Conservation (phyloP, 2,329 filamentous ascomycete species). For the Monosporascus sp. region DNA sequence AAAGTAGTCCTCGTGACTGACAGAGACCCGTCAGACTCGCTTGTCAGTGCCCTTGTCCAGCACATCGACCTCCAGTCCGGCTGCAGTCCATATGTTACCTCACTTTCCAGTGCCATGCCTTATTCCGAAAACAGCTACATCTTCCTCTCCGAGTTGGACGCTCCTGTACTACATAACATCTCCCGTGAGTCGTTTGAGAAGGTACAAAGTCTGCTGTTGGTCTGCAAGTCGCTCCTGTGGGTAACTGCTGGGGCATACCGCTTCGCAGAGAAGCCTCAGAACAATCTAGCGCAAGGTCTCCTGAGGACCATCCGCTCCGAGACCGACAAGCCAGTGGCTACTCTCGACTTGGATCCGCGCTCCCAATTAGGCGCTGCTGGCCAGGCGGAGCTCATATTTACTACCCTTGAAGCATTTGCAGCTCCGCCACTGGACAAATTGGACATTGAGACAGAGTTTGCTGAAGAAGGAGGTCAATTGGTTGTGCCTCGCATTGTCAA, state of each 20-base stretch:
- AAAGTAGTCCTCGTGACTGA: too few species aligned
- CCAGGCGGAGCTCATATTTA: constrained; percentile 12
- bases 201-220: constrained; percentile 22
- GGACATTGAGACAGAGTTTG: constrained; percentile 21
- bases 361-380: neutral
- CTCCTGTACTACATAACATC: constrained; percentile 36
- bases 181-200: constrained; percentile 33
- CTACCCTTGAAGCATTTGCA: constrained; percentile 9
- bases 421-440: constrained; percentile 8
- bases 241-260: constrained; percentile 29
- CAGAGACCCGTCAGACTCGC: too few species aligned
- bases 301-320: constrained; percentile 29
- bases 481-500: constrained; percentile 18
- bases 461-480: constrained; percentile 18
- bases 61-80: too few species aligned
- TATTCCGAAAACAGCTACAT: constrained; percentile 32
- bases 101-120: too few species aligned
- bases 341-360: constrained; percentile 25
- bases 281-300: constrained; percentile 28
- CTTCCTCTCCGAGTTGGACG: constrained; percentile 39
- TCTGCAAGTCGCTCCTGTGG: constrained; percentile 30
- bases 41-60: too few species aligned
- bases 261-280: constrained; percentile 24
- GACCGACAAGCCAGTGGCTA: constrained; percentile 27
- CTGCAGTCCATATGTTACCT: too few species aligned